These are phyloP conservation scores for Suillus luteus DNA, from an alignment of 768 basidiomycete species.

Conservation along the genomic window DNA sequence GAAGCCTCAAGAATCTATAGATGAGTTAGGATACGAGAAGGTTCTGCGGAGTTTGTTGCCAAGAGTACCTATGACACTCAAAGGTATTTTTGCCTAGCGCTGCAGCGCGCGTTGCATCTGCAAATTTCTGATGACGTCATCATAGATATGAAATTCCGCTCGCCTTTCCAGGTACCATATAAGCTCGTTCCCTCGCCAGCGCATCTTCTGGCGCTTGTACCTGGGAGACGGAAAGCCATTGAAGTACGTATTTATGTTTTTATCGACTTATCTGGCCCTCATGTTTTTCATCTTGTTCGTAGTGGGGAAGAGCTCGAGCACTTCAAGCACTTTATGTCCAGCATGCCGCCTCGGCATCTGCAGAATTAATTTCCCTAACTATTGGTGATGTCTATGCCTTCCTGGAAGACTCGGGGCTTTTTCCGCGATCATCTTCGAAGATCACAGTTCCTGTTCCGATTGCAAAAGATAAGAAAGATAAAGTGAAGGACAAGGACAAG, in stretches of 20 bases:
- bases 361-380: slow-evolving; percentile 31
- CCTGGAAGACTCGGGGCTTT: slow-evolving; percentile 43
- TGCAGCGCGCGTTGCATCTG: background rate
- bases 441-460: slow-evolving; percentile 14
- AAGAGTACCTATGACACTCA: slow-evolving; percentile 45
- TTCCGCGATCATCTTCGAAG: slow-evolving; percentile 33
- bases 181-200: slow-evolving; percentile 37
- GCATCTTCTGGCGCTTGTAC: slow-evolving; percentile 38
- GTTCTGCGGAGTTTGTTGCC: slow-evolving; percentile 39
- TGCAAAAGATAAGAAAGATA: slow-evolving; percentile 25
- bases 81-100: slow-evolving; percentile 31
- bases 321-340: slow-evolving; percentile 41
- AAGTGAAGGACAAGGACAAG: slow-evolving; percentile 23
- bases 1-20: background rate
- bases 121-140: slow-evolving; percentile 2
- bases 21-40: slow-evolving; percentile 30
- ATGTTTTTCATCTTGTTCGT: slow-evolving; percentile 11
- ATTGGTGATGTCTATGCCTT: slow-evolving; percentile 47
- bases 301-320: slow-evolving; percentile 51
- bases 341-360: slow-evolving; percentile 22
- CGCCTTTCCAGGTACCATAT: slow-evolving; percentile 37
- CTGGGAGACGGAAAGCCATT: slow-evolving; percentile 49
- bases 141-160: slow-evolving; percentile 40
- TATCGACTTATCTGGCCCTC: background rate
- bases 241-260: slow-evolving; percentile 37